phyloP scores from a whole-genome alignment of 1,139 yeast genomes.

The Kodamaea fungicola region DNA sequence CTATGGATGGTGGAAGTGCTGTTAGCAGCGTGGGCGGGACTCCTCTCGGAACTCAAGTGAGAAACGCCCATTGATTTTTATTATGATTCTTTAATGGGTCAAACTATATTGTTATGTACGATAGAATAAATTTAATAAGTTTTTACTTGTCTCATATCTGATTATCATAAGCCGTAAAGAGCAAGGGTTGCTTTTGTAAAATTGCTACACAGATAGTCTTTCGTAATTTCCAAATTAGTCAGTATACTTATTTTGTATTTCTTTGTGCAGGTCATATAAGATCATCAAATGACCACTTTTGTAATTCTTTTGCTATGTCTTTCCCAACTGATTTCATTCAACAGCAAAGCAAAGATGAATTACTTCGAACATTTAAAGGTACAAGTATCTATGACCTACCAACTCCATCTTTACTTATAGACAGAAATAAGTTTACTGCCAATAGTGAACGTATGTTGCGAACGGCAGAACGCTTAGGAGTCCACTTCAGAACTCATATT shows the following conservation, averaged over 20 bases:
- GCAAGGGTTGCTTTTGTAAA: too few relatives aligned
- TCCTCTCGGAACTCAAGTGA: conserved; percentile 14
- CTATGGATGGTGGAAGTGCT: not conserved
- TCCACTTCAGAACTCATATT: conserved; percentile 61
- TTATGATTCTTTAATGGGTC: not conserved
- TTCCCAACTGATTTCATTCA: too few relatives aligned
- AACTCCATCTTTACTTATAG: conserved; percentile 54
- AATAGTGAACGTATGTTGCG: conserved; percentile 32
- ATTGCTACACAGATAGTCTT: too few relatives aligned
- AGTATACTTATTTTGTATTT: too few relatives aligned
- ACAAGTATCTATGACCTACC: conserved; percentile 34
- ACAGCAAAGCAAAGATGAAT: conserved; percentile 3
- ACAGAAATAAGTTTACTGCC: conserved; percentile 21
- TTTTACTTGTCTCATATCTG: too few relatives aligned
- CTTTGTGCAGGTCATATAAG: too few relatives aligned
- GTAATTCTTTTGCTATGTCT: too few relatives aligned
- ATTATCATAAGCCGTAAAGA: too few relatives aligned
- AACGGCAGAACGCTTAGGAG: conserved; percentile 26
- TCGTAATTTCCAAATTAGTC: too few relatives aligned
- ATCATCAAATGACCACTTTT: too few relatives aligned
- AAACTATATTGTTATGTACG: not conserved
- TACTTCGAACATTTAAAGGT: conserved; percentile 25
- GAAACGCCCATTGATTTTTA: not conserved
- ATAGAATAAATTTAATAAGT: too few relatives aligned
- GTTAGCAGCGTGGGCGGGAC: conserved; percentile 3